Percentiles rank a stretch among this genome's conserved stretches.
These are phyloP conservation scores for Spinellus fusiger DNA, from an alignment of 192 early-diverging fungal species.

Conservation along the genomic window DNA sequence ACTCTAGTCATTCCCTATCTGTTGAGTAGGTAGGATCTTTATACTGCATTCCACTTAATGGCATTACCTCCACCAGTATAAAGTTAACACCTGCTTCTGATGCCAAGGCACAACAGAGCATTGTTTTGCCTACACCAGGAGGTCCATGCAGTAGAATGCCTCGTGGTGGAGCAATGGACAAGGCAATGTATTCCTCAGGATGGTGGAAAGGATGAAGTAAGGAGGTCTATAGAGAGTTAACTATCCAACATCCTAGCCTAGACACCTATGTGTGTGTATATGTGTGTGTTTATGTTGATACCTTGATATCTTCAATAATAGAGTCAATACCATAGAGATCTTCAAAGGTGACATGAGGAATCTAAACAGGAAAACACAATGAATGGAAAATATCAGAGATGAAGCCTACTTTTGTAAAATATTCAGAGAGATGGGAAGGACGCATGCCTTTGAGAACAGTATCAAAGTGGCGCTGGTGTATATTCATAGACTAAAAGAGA, in stretches of 20 bases:
- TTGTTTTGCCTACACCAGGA: constrained; percentile 86
- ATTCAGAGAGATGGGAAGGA: constrained; percentile 55
- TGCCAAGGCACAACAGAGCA: constrained; percentile 79
- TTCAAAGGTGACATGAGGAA: constrained; percentile 55
- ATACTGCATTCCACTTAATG: not conserved
- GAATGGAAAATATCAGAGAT: too few species aligned
- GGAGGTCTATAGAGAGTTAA: too few species aligned
- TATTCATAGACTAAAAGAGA: too few species aligned
- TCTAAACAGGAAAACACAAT: constrained; percentile 36
- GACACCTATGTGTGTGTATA: too few species aligned
- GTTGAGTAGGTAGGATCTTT: not conserved
- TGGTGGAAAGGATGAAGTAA: constrained; percentile 52
- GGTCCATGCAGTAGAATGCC: constrained; percentile 87
- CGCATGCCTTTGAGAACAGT: constrained; percentile 35
- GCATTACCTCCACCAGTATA: constrained; percentile 71
- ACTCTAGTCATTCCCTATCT: constrained; percentile 32
- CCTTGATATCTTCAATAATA: constrained; percentile 56
- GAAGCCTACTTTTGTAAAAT: constrained; percentile 31
- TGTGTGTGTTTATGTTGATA: too few species aligned
- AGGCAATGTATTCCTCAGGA: constrained; percentile 41
- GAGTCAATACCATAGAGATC: constrained; percentile 77
- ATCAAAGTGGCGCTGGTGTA: constrained; percentile 39
- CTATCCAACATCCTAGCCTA: too few species aligned
- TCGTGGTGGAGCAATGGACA: constrained; percentile 65
- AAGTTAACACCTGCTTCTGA: constrained; percentile 74